phyloP scores from a whole-genome alignment of 1,284 basidiomycete genomes.

The Taiwanofungus camphoratus region DNA sequence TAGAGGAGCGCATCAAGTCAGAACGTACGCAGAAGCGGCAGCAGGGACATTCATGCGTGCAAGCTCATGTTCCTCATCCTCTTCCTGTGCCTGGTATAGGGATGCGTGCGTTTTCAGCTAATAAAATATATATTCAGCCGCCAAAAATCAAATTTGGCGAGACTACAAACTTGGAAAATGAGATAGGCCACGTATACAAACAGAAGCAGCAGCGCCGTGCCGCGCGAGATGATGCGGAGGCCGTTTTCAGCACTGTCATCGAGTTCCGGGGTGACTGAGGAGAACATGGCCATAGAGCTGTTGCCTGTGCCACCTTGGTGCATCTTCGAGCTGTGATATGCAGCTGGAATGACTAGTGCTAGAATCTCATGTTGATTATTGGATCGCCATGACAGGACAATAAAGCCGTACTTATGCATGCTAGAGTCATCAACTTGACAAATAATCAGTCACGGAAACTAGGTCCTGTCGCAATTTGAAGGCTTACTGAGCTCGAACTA shows the following conservation, averaged over 20 bases:
- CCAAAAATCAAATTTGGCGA: background rate
- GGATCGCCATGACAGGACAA: constrained; percentile 2
- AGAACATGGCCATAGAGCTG: no score
- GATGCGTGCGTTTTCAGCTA: constrained; percentile 32
- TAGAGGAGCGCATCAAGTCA: background rate
- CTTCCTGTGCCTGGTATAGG: constrained; percentile 20
- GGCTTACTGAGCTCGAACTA: constrained; percentile 60
- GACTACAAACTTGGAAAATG: constrained; percentile 57
- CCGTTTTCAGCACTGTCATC: constrained; percentile 38
- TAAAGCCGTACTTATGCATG: constrained; percentile 70
- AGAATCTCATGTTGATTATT: background rate
- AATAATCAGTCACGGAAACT: no score
- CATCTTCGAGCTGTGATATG: constrained; percentile 57
- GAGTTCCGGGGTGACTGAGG: no score
- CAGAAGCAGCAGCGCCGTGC: constrained; percentile 80
- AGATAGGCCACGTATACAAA: constrained; percentile 80
- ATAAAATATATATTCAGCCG: no score
- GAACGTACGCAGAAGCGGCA: constrained; percentile 51
- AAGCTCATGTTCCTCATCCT: constrained; percentile 43
- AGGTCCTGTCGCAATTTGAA: no score
- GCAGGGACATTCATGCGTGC: constrained; percentile 66
- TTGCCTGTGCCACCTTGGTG: no score
- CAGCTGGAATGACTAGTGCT: constrained; percentile 88
- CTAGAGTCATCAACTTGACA: constrained; percentile 74
- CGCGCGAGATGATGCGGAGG: constrained; percentile 75